Evolutionary conservation across 148 eudicot genomes (phyloP).

Genomic region (Rhododendron kiyosumense): DNA sequence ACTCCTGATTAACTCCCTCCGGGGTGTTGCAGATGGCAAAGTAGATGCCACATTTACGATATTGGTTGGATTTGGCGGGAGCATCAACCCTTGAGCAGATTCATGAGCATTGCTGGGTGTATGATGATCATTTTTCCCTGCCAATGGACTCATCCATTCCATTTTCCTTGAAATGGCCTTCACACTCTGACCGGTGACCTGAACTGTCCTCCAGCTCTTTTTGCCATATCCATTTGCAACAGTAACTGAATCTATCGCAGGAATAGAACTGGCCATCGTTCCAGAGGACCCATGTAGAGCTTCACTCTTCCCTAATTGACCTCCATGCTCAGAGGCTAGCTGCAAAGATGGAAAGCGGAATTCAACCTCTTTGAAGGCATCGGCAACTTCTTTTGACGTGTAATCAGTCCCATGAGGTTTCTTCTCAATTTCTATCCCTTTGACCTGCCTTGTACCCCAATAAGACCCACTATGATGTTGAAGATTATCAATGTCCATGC

Average conservation of each 20-base stretch:
- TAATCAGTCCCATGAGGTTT: slow-evolving; percentile 15
- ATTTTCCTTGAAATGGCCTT: slow-evolving; percentile 17
- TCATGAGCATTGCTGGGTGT: slow-evolving; percentile 17
- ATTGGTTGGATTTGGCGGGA: not conserved
- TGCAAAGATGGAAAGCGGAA: slow-evolving; percentile 35
- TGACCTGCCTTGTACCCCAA: not conserved
- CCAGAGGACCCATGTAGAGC: not conserved
- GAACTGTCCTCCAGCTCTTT: not conserved
- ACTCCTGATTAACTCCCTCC: slow-evolving; percentile 4
- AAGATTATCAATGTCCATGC: not conserved
- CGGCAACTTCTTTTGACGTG: slow-evolving; percentile 35
- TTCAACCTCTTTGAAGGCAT: slow-evolving; percentile 40
- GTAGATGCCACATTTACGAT: not conserved
- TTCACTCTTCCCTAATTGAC: not conserved
- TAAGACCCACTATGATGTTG: slow-evolving; percentile 2
- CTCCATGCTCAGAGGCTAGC: slow-evolving; percentile 14
- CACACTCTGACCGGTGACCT: slow-evolving; percentile 11
- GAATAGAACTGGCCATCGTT: slow-evolving; percentile 11
- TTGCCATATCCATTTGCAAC: not conserved
- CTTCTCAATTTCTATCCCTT: slow-evolving; percentile 10
- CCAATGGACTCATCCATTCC: slow-evolving; percentile 14
- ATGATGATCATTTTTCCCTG: not conserved
- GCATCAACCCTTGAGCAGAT: slow-evolving; percentile 22
- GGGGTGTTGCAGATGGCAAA: slow-evolving; percentile 3
- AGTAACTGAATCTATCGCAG: slow-evolving; percentile 1